A percentile compares a stretch with the other conserved stretches of the same genome.
phyloP scores from a whole-genome alignment of 768 basidiomycete species.

The Mycena alexandri region DNA sequence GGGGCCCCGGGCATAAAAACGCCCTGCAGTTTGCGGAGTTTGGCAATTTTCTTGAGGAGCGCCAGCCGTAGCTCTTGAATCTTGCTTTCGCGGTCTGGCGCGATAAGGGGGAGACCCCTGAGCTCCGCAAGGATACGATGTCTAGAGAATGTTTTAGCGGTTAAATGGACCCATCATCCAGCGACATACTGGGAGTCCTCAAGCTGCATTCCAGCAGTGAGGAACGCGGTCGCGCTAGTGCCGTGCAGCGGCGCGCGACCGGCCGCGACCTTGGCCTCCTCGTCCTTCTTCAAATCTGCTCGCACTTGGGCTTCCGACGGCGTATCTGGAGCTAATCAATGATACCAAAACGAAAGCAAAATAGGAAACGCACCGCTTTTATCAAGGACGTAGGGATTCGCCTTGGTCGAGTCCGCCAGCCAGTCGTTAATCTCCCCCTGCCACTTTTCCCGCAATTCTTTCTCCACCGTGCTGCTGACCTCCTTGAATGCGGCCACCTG shows the following conservation, averaged over 20 bases:
- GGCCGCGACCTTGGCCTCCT: neutral
- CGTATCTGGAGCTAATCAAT: neutral
- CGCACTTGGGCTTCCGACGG: slow-evolving; percentile 26
- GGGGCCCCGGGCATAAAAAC: slow-evolving; percentile 4
- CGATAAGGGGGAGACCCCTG: neutral
- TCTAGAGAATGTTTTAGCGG: too few species aligned
- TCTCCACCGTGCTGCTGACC: slow-evolving; percentile 6
- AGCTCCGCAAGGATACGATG: neutral
- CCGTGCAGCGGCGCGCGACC: neutral
- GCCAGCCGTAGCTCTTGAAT: slow-evolving; percentile 8
- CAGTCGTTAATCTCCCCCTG: neutral
- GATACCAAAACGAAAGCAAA: neutral
- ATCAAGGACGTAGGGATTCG: slow-evolving; percentile 15
- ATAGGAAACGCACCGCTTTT: slow-evolving; percentile 5
- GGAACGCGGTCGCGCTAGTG: slow-evolving; percentile 17
- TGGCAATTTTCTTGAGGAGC: neutral
- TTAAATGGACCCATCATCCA: too few species aligned
- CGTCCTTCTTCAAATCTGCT: slow-evolving; percentile 11
- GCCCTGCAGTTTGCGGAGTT: neutral
- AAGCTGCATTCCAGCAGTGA: slow-evolving; percentile 21
- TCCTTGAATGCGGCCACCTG: neutral
- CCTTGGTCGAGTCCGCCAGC: slow-evolving; percentile 13
- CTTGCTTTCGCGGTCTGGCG: slow-evolving; percentile 9
- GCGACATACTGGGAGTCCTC: slow-evolving; percentile 21
- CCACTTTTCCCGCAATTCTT: neutral